Percentiles rank a stretch among this genome's conserved stretches.
Conservation (phyloP, 2,329 filamentous ascomycete species). For the Cordyceps cicadae region DNA sequence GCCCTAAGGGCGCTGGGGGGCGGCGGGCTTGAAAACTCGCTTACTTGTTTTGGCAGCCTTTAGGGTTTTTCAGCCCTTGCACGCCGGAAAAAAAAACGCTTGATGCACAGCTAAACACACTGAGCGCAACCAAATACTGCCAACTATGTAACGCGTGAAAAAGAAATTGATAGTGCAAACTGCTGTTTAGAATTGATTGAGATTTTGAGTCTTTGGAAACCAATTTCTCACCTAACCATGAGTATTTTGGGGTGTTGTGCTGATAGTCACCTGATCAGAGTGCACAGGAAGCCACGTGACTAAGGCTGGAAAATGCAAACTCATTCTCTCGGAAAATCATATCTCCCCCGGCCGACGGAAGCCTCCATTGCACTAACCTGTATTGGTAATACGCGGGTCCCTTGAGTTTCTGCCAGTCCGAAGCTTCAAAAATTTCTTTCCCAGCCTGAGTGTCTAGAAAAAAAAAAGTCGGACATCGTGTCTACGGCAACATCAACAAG, state of each 20-base stretch:
- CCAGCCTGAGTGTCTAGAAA: background rate
- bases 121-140: background rate
- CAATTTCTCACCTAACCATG: background rate
- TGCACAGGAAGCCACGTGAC: background rate
- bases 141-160: too few relatives aligned
- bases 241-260: background rate
- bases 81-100: background rate
- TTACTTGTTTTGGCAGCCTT: conserved; percentile 32
- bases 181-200: too few relatives aligned
- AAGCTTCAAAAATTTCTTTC: conserved; percentile 33
- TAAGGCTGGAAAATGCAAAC: background rate
- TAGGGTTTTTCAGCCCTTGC: conserved; percentile 35
- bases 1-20: conserved; percentile 29
- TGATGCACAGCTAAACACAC: background rate
- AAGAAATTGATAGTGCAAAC: background rate
- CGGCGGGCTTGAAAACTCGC: conserved; percentile 33
- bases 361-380: background rate
- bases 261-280: background rate
- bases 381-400: conserved; percentile 6
- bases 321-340: conserved; percentile 8
- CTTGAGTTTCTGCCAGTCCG: conserved; percentile 15
- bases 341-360: background rate
- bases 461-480: conserved; percentile 17
- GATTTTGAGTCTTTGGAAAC: background rate
- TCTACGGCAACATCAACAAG: conserved; percentile 19